Percentiles rank a stretch among this genome's conserved stretches.
These are phyloP conservation scores for Hansenula anomala DNA, from an alignment of 1,139 yeast genomes.

Conservation along the genomic window DNA sequence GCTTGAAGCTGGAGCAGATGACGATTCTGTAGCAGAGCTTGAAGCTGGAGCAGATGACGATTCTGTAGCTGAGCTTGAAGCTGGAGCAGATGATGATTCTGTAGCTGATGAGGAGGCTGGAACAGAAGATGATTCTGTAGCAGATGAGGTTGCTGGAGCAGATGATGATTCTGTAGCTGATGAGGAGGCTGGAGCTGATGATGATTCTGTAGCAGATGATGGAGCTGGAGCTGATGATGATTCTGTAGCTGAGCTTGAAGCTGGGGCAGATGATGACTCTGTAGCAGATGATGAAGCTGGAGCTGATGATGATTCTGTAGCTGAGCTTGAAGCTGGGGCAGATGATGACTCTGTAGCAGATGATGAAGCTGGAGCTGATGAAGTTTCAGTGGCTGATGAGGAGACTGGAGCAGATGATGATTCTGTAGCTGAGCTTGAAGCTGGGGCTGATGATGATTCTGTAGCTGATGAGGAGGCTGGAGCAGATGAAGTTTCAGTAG, in stretches of 20 bases:
- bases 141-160: constrained; percentile 21
- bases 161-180: constrained; percentile 25
- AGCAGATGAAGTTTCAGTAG: neutral
- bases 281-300: neutral
- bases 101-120: neutral
- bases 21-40: neutral
- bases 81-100: neutral
- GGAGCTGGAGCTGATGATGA: constrained; percentile 1
- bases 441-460: constrained; percentile 1
- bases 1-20: neutral
- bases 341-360: constrained; percentile 12
- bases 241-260: neutral
- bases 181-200: constrained; percentile 8
- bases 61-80: neutral
- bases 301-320: neutral
- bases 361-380: constrained; percentile 24
- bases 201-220: constrained; percentile 1
- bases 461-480: neutral
- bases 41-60: neutral
- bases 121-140: constrained; percentile 12
- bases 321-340: constrained; percentile 2
- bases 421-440: neutral
- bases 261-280: neutral
- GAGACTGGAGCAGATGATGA: constrained; percentile 7
- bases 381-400: constrained; percentile 22